phyloP scores from a whole-genome alignment of 768 basidiomycete species.

The Kwoniella heveanensis region DNA sequence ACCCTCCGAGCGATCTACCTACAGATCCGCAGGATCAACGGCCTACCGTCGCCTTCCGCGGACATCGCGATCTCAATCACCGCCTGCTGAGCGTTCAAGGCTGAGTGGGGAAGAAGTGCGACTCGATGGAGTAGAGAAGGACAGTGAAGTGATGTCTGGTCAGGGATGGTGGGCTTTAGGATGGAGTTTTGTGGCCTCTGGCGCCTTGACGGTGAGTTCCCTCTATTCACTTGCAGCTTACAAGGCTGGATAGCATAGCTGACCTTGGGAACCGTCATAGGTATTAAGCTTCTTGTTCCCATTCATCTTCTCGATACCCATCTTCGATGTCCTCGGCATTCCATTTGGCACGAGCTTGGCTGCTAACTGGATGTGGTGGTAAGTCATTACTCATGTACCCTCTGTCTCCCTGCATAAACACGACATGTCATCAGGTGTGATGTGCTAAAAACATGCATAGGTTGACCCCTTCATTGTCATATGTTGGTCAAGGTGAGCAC shows the following conservation, averaged over 20 bases:
- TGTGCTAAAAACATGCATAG: constrained; percentile 23
- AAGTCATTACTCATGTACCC: constrained; percentile 1
- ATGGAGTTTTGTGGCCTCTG: constrained; percentile 78
- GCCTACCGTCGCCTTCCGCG: constrained; percentile 34
- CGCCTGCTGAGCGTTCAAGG: constrained; percentile 52
- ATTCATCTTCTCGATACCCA: constrained; percentile 78
- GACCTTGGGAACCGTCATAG: constrained; percentile 57
- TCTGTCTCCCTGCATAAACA: no score
- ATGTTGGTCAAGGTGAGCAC: constrained; percentile 83
- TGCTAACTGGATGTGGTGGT: constrained; percentile 83
- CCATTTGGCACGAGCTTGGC: constrained; percentile 78
- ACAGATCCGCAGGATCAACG: constrained; percentile 64
- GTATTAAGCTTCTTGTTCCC: constrained; percentile 87
- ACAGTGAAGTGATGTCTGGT: constrained; percentile 62
- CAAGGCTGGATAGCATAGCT: background rate
- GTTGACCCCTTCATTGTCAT: constrained; percentile 86
- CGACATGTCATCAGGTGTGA: no score
- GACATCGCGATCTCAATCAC: constrained; percentile 37
- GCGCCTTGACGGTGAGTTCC: constrained; percentile 69
- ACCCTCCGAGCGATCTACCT: constrained; percentile 56
- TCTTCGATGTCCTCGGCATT: constrained; percentile 58
- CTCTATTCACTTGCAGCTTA: background rate
- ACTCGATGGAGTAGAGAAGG: constrained; percentile 54
- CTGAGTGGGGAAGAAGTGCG: constrained; percentile 38
- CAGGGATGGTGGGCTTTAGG: constrained; percentile 76